Evolutionary conservation across 331 rosid genomes (phyloP), one percentile per base, ranked within the genome.

Genomic region (Stylosanthes scabra): DNA sequence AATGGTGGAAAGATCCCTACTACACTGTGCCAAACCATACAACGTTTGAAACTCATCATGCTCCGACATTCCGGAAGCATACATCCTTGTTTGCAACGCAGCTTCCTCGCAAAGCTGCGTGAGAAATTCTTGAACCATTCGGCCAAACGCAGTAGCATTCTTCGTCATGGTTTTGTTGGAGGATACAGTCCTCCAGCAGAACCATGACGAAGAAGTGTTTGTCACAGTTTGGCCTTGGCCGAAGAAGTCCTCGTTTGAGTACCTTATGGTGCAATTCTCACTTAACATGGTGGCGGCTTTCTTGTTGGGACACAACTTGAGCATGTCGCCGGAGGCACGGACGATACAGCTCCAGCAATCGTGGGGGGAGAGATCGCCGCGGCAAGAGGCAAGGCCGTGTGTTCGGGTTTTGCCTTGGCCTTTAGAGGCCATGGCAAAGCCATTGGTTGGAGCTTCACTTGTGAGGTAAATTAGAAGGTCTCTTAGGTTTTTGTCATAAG

Each of bases 11-110:
- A 78, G 56, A 57, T 64, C 78, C 16, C 77, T 14, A 3, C 49
- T 60, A 42, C 69, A 59, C 20, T 85, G 89, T 28, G 71, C 87
- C 74, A 77, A 50, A 0, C 88, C 90, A 31, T 86, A 83, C 1
- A 78, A 27, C 11, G 50, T 83, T 37, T 31, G 9, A 3, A 62
- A 46, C n/a, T 6, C 7, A 15, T 34, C 74, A 7, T 83, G 46
- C 41, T 57, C 62, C 27, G 34, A 25, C n/a, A 63, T 73, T 2
- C 84, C 88, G 3, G 78, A 3, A 1, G 59, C 63, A 49, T 64
- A 83, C 44, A 72, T 12, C 42, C 58, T 78, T 4, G 81, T 46
- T 9, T 39, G 42, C 63, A 37, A 5, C 1, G 28, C 46, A 27
- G 74, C 77, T 70, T 57, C 50, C 42, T 39, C 29, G 1, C 69